Base-by-base conservation (phyloP, 345 rosid species). In the Populus tremula region DNA sequence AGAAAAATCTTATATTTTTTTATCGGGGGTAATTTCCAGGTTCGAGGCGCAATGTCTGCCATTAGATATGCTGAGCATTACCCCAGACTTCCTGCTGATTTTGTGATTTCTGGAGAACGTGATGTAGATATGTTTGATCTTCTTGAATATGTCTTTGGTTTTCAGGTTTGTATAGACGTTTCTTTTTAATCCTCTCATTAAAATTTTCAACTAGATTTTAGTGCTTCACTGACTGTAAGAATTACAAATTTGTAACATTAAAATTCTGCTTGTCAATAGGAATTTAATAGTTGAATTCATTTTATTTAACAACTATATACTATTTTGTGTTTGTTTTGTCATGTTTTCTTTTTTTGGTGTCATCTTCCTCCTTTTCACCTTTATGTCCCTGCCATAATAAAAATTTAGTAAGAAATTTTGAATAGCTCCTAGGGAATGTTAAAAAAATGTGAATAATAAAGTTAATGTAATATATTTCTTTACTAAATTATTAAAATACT, bases 121-220 rank as follows among this genome's bases (percentile, higher is more conserved):
- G 86, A 85, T 54, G 86, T 94, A 65, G 99, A 96, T 84, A 84
- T 96, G 88, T 96, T 96, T 88, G 99, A 96, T 87, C 92, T 92
- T 71, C 75, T 96, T 83, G 94, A 91, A 76, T 93, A 82, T 86
- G 93, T 87, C 36, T 96, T 96, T 86, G 98, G 98, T 77, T 96
- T 96, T 87, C 99, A 96, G 98, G 99, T 96, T 81, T 76, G 85
- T 81, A 53, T 63, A 31, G 73, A 14, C 21, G 29, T 8, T 47
- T 71, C 62, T 67, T 7, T 16, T 72, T 67, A 1, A 12, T 29
- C 64, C 31, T 29, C 39, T 77, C 61, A 33, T 59, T 9, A 21
- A 12, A 38, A 11, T 35, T 70, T 31, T 17, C 18, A 56, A 50
- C 25, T 11, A 11, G 50, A 29, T n/a, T 35, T 16, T 62, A 66